These are phyloP conservation scores for Westerdykella ornata DNA, from an alignment of 2,329 filamentous ascomycete species.

Conservation along the genomic window DNA sequence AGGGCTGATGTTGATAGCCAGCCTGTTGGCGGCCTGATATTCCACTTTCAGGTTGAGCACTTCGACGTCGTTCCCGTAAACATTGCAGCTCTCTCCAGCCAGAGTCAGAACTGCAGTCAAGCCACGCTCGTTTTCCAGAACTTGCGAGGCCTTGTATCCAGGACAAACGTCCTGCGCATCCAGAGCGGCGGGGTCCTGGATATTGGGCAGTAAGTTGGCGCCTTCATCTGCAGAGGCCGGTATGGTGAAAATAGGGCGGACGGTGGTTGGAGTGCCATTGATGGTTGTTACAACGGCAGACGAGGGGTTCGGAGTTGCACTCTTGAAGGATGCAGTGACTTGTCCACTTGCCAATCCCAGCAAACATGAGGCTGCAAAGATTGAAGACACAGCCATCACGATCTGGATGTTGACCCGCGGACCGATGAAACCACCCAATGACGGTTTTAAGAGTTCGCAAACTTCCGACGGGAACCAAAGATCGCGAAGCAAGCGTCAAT, in stretches of 20 bases:
- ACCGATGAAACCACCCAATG: too few relatives aligned
- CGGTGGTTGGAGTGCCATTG: slow-evolving; percentile 25
- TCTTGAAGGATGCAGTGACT: slow-evolving; percentile 8
- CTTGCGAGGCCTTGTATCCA: slow-evolving; percentile 51
- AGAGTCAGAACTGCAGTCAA: slow-evolving; percentile 49
- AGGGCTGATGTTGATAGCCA: slow-evolving; percentile 66
- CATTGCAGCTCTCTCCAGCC: slow-evolving; percentile 57
- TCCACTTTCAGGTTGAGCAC: slow-evolving; percentile 60
- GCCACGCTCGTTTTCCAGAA: slow-evolving; percentile 43
- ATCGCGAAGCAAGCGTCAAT: too few relatives aligned
- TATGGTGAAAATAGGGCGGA: slow-evolving; percentile 32
- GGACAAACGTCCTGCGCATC: slow-evolving; percentile 59
- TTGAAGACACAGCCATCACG: too few relatives aligned
- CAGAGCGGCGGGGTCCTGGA: slow-evolving; percentile 56
- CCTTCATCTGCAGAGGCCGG: slow-evolving; percentile 33
- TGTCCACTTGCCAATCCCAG: slow-evolving; percentile 19
- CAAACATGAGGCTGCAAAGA: slow-evolving; percentile 11
- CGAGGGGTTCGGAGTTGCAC: slow-evolving; percentile 14
- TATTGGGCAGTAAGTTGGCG: slow-evolving; percentile 50
- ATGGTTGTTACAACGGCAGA: slow-evolving; percentile 19
- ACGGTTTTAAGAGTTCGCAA: too few relatives aligned
- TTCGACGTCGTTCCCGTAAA: slow-evolving; percentile 69
- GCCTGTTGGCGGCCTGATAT: slow-evolving; percentile 57
- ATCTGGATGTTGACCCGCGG: too few relatives aligned
- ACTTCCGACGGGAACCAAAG: too few relatives aligned